A percentile compares a stretch with the other conserved stretches of the same genome.
phyloP scores from a whole-genome alignment of 2,329 filamentous ascomycete genomes.

The Lecanicillium sp. region DNA sequence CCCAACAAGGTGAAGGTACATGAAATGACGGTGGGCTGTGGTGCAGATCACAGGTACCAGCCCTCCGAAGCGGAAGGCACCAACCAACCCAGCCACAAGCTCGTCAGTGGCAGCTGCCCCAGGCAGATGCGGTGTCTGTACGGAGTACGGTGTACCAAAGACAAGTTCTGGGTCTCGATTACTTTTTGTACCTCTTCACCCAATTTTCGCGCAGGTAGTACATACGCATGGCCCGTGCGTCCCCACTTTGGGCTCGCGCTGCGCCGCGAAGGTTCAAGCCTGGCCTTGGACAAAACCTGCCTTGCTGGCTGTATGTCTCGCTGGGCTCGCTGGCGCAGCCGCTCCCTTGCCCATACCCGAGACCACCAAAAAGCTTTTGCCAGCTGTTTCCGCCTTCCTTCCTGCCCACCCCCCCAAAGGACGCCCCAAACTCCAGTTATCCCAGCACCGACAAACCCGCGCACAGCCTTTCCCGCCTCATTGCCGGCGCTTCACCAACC shows the following conservation, averaged over 20 bases:
- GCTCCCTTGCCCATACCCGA: background rate
- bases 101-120: background rate
- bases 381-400: conserved; percentile 1
- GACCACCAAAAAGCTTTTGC: conserved; percentile 1
- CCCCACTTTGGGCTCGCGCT: background rate
- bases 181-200: conserved; percentile 5
- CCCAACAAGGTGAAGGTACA: too few species aligned
- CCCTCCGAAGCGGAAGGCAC: too few species aligned
- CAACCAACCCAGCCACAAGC: too few species aligned
- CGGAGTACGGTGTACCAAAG: too few species aligned
- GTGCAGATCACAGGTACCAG: too few species aligned
- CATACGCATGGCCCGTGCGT: background rate
- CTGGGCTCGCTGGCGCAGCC: background rate
- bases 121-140: too few species aligned
- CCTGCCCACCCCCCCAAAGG: background rate
- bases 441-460: background rate
- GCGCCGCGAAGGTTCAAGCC: background rate
- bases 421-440: background rate
- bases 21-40: too few species aligned
- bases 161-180: too few species aligned
- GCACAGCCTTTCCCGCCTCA: background rate
- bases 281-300: too few species aligned
- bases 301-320: too few species aligned
- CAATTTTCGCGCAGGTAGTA: background rate
- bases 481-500: too few species aligned